Evolutionary conservation across 2,329 filamentous ascomycete species (phyloP).

Genomic region (Neonectria ditissima): DNA sequence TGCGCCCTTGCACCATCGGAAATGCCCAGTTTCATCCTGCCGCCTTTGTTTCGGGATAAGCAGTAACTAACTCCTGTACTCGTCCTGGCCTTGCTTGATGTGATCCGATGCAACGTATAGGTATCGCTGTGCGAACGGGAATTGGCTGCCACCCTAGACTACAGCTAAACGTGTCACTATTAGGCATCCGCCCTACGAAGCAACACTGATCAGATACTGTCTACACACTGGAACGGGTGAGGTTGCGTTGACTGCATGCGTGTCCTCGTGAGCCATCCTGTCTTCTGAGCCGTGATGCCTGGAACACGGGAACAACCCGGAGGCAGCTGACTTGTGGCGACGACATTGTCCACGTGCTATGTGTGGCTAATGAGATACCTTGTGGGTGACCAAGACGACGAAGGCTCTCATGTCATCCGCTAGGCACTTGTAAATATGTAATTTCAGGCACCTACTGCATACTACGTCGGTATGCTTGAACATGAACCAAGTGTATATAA

Average conservation of each 20-base stretch:
- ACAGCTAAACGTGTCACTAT: background rate
- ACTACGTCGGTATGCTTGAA: no score
- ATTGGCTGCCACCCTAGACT: conserved; percentile 13
- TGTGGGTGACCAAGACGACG: background rate
- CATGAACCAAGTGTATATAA: no score
- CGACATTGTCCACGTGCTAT: conserved; percentile 15
- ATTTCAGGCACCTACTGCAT: no score
- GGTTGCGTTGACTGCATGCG: background rate
- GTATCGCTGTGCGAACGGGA: background rate
- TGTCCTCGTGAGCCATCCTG: conserved; percentile 29
- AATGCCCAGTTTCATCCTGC: background rate
- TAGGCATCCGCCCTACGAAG: background rate
- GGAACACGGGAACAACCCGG: conserved; percentile 25
- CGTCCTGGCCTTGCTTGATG: background rate
- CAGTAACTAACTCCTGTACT: background rate
- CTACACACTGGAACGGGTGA: background rate
- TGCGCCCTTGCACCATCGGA: background rate
- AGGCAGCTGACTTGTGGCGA: conserved; percentile 28
- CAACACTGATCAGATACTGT: background rate
- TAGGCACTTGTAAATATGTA: no score
- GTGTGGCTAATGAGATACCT: conserved; percentile 25
- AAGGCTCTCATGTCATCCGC: no score
- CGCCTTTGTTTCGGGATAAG: background rate
- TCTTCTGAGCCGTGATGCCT: conserved; percentile 3
- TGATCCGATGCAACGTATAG: no score